Conservation (phyloP, 139 green algal species). For the Auxenochlorella pyrenoidosa region DNA sequence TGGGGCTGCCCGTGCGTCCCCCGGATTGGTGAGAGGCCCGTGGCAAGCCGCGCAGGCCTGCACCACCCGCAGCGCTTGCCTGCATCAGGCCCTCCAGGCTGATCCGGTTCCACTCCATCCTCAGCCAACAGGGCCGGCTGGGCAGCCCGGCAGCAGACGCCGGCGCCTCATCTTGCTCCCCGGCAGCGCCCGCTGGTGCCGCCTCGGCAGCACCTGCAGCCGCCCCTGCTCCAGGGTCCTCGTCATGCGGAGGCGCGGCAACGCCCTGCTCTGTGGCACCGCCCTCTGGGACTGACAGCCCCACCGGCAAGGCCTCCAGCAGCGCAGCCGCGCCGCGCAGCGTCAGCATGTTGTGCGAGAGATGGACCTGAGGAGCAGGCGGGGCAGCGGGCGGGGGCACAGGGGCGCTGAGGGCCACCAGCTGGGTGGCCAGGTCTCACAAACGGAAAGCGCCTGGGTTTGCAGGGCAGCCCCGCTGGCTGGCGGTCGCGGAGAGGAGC, state of each 20-base stretch:
- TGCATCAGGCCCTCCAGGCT: slow-evolving; percentile 47
- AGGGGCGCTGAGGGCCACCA: too few species aligned
- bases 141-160: background rate
- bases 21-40: background rate
- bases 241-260: background rate
- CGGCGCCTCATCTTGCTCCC: background rate
- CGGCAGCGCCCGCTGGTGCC: background rate
- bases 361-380: slow-evolving; percentile 43
- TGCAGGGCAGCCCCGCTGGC: too few species aligned
- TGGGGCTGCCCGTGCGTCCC: background rate
- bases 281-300: background rate
- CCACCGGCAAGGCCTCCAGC: slow-evolving; percentile 42
- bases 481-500: too few species aligned
- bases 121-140: slow-evolving; percentile 71
- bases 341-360: slow-evolving; percentile 61
- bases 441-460: too few species aligned
- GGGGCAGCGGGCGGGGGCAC: too few species aligned
- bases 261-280: background rate
- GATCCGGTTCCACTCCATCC: slow-evolving; percentile 84
- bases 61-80: too few species aligned
- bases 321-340: slow-evolving; percentile 52
- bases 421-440: too few species aligned
- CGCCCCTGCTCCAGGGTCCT: background rate
- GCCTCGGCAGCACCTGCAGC: background rate
- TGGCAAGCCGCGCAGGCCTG: too few species aligned